Evolutionary conservation across 805 yeast species (phyloP).

Genomic region (Hanseniaspora nectarophila): DNA sequence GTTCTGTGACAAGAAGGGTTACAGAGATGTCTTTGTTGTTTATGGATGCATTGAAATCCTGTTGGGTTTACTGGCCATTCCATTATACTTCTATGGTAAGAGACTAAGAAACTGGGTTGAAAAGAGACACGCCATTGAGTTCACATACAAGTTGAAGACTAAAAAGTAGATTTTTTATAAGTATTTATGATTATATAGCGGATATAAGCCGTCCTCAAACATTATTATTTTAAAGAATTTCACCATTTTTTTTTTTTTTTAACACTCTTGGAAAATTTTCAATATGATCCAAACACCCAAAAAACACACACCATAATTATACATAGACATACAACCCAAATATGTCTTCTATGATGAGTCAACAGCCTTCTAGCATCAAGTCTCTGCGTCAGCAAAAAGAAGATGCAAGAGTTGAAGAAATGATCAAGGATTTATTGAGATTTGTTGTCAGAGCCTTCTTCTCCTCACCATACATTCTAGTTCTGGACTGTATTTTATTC

Average conservation of each 20-base stretch:
- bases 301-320: not conserved
- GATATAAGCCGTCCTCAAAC: too few relatives aligned
- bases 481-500: slow-evolving; percentile 73
- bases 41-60: slow-evolving; percentile 43
- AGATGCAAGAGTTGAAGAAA: slow-evolving; percentile 33
- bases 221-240: too few relatives aligned
- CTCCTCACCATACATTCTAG: slow-evolving; percentile 66
- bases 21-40: slow-evolving; percentile 37
- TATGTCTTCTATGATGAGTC: slow-evolving; percentile 10
- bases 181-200: too few relatives aligned
- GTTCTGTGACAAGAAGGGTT: slow-evolving; percentile 34
- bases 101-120: slow-evolving; percentile 41
- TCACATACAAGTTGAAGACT: slow-evolving; percentile 14
- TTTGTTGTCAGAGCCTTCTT: slow-evolving; percentile 82
- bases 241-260: too few relatives aligned
- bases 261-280: too few relatives aligned
- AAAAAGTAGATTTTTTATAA: not conserved
- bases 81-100: slow-evolving; percentile 46
- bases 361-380: not conserved
- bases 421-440: slow-evolving; percentile 43
- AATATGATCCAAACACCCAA: too few relatives aligned
- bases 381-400: slow-evolving; percentile 13
- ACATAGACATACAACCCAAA: not conserved
- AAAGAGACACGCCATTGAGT: slow-evolving; percentile 33
- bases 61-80: slow-evolving; percentile 39